Conservation (phyloP, 2,329 filamentous ascomycete genomes). For the Penicillium sp. region DNA sequence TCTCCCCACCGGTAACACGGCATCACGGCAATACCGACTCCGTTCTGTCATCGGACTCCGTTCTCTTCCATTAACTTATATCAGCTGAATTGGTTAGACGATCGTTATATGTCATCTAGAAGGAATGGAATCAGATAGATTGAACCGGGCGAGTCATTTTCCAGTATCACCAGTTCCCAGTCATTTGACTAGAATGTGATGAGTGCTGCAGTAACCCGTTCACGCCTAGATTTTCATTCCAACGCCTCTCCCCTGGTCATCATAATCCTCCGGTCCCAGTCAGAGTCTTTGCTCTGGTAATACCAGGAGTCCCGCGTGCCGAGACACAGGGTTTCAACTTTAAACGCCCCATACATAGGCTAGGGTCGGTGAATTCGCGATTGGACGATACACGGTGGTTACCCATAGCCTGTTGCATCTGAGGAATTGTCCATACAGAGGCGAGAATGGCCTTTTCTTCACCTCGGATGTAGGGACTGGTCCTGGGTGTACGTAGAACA, state of each 20-base stretch:
- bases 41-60: neutral
- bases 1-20: neutral
- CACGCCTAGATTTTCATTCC: conserved; percentile 13
- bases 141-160: neutral
- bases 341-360: conserved; percentile 5
- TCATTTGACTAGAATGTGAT: conserved; percentile 9
- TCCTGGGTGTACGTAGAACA: neutral
- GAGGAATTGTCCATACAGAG: neutral
- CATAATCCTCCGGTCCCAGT: conserved; percentile 21
- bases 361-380: conserved; percentile 8
- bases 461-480: neutral
- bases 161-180: neutral
- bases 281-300: conserved; percentile 10
- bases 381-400: conserved; percentile 4
- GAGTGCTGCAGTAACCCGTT: conserved; percentile 1
- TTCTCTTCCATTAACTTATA: neutral
- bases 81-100: neutral
- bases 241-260: conserved; percentile 12
- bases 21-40: neutral
- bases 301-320: conserved; percentile 11
- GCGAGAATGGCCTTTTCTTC: neutral
- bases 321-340: conserved; percentile 18
- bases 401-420: neutral
- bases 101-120: neutral
- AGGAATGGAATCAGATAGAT: neutral